Evolutionary conservation across 805 yeast species (phyloP).

Genomic region (Aciculoconidium aculeatum): DNA sequence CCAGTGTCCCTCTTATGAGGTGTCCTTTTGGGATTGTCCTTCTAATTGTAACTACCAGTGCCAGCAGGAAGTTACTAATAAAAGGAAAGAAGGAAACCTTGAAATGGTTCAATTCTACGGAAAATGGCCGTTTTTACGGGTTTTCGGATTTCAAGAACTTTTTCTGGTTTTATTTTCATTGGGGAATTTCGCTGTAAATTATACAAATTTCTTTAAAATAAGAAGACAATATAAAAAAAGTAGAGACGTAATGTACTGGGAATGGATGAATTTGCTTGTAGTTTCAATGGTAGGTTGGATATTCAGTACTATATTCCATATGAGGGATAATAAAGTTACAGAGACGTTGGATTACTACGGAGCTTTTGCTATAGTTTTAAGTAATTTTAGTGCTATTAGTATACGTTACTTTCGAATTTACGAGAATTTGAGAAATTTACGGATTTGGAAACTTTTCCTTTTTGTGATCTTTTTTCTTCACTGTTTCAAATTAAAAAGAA

Average conservation of each 20-base stretch:
- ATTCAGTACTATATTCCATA: conserved; percentile 33
- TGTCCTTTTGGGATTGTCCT: conserved; percentile 29
- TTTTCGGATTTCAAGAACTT: conserved; percentile 33
- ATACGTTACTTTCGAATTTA: conserved; percentile 27
- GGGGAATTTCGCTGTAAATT: conserved; percentile 32
- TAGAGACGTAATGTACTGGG: conserved; percentile 20
- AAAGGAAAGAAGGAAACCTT: conserved; percentile 13
- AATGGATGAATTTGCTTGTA: conserved; percentile 22
- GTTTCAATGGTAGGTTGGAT: conserved; percentile 33
- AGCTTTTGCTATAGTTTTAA: conserved; percentile 32
- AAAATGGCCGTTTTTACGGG: conserved; percentile 38
- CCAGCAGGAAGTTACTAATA: conserved; percentile 27
- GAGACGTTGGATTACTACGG: conserved; percentile 39
- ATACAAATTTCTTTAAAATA: conserved; percentile 22
- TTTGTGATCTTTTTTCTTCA: conserved; percentile 20
- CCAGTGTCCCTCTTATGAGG: conserved; percentile 18
- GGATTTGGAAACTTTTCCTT: conserved; percentile 14
- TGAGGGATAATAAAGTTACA: conserved; percentile 30
- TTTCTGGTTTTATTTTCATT: conserved; percentile 30
- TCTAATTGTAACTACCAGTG: conserved; percentile 37
- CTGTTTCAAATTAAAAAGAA: conserved; percentile 17
- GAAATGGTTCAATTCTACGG: conserved; percentile 37
- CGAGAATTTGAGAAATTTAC: conserved; percentile 9
- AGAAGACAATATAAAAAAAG: conserved; percentile 19
- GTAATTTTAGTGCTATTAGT: conserved; percentile 30